phyloP scores from a whole-genome alignment of 805 yeast species.

The Wickerhamiella vanderwaltii region DNA sequence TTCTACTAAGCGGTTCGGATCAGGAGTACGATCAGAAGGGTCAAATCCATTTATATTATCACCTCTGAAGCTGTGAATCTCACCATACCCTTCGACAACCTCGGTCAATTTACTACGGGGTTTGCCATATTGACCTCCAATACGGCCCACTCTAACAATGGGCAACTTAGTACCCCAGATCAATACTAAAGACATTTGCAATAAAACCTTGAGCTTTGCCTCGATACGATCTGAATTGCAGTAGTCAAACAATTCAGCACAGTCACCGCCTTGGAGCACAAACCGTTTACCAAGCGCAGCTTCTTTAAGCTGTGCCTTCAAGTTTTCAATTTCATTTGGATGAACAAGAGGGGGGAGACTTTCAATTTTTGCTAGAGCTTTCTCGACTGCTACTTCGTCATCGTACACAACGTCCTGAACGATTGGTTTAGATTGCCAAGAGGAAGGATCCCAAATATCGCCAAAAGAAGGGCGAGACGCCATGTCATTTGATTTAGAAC shows the following conservation, averaged over 20 bases:
- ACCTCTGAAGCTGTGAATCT: constrained; percentile 33
- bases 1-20: constrained; percentile 31
- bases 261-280: constrained; percentile 35
- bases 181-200: constrained; percentile 35
- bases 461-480: constrained; percentile 13
- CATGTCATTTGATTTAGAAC: constrained; percentile 27
- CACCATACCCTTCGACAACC: constrained; percentile 29
- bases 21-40: constrained; percentile 30
- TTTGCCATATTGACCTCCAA: constrained; percentile 36
- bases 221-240: constrained; percentile 32
- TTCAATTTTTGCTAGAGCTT: constrained; percentile 32
- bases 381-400: constrained; percentile 29
- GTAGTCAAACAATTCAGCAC: constrained; percentile 35
- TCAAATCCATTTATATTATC: constrained; percentile 35
- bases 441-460: constrained; percentile 29
- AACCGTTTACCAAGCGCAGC: constrained; percentile 35
- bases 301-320: constrained; percentile 27
- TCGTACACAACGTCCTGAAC: constrained; percentile 34
- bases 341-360: constrained; percentile 33
- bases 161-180: constrained; percentile 35
- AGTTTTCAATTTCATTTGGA: constrained; percentile 29
- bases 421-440: constrained; percentile 35
- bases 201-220: constrained; percentile 31
- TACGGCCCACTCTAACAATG: constrained; percentile 32
- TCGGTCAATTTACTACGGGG: constrained; percentile 35